Percentiles rank a stretch among this genome's conserved stretches.
These are phyloP conservation scores for Lactifluus subvellereus DNA, from an alignment of 768 basidiomycete species.

Conservation along the genomic window DNA sequence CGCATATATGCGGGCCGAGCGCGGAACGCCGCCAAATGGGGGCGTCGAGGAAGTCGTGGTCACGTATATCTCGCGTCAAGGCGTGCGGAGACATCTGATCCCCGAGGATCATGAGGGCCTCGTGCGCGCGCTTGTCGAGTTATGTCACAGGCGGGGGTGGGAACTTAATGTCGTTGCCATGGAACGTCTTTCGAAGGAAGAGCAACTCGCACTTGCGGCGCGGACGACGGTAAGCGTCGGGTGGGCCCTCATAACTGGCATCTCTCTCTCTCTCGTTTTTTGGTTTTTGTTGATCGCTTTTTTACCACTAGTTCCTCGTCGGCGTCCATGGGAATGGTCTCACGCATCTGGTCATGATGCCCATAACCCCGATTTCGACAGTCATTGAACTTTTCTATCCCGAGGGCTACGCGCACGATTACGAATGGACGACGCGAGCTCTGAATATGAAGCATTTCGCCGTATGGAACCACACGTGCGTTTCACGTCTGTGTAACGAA, in stretches of 20 bases:
- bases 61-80: slow-evolving; percentile 69
- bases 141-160: slow-evolving; percentile 46
- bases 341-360: slow-evolving; percentile 83
- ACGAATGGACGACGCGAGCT: slow-evolving; percentile 74
- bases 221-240: slow-evolving; percentile 57
- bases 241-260: background rate
- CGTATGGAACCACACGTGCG: slow-evolving; percentile 75
- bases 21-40: slow-evolving; percentile 8
- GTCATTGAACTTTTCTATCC: slow-evolving; percentile 86
- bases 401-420: slow-evolving; percentile 77
- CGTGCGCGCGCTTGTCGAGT: slow-evolving; percentile 45
- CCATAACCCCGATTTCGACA: slow-evolving; percentile 62
- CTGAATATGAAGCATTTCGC: slow-evolving; percentile 71
- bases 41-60: slow-evolving; percentile 46
- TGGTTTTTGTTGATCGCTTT: background rate
- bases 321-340: slow-evolving; percentile 59
- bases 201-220: slow-evolving; percentile 61
- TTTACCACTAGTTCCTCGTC: slow-evolving; percentile 17
- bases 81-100: slow-evolving; percentile 47
- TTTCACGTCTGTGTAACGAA: slow-evolving; percentile 14
- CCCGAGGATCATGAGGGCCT: slow-evolving; percentile 50
- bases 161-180: slow-evolving; percentile 56
- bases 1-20: slow-evolving; percentile 18
- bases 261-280: too few species aligned
- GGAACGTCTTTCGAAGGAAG: slow-evolving; percentile 65